Evolutionary conservation across 805 yeast species (phyloP), one percentile per base, ranked within the genome.

Genomic region (Zygoascus bituminiphila): DNA sequence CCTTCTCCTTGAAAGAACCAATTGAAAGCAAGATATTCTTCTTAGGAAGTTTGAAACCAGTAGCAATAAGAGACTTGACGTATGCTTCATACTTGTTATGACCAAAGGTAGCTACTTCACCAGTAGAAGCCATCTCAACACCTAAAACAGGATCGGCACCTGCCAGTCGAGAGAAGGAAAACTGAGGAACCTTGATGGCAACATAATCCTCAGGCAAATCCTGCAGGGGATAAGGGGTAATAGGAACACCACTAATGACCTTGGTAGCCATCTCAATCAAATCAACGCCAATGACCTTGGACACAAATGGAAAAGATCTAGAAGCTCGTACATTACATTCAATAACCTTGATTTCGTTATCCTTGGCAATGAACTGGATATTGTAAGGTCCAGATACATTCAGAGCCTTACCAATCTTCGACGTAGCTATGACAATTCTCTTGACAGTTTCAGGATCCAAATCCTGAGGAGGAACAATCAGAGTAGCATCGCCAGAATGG

Each of bases 281-380:
- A 68, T 91, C 95, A 50, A 91, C 88, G 56, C 97, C 97, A 55
- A 88, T 88, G 61, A 88, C 96, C 80, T 91, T 91, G 46, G 98
- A 91, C 57, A 89, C 88, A 72, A 93, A 91, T 70, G 98, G 98
- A 87, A 88, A 89, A 15, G 98, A 91, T 68, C 98, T 85, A n/a
- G 98, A 91, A 33, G 98, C 98, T 72, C 98, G 85, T 50, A 91
- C 96, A 64, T 91, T 91, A 78, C 98, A 91, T 73, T 91, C 98
- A 64, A 91, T 91, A 47, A 91, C 98, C 79, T 93, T 93, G 68
- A 91, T 88, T 60, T 88, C 95, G 60, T 87, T 85, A 68, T 89
- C 88, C 72, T 88, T 86, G 52, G 96, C 96, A 66, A 91, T 93
- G 67, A 91, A 86, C 72, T 91, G 98, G 66, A 91, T 91, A 72